Base-by-base conservation (phyloP, 2,329 filamentous ascomycete species). In the Talaromyces sp. region DNA sequence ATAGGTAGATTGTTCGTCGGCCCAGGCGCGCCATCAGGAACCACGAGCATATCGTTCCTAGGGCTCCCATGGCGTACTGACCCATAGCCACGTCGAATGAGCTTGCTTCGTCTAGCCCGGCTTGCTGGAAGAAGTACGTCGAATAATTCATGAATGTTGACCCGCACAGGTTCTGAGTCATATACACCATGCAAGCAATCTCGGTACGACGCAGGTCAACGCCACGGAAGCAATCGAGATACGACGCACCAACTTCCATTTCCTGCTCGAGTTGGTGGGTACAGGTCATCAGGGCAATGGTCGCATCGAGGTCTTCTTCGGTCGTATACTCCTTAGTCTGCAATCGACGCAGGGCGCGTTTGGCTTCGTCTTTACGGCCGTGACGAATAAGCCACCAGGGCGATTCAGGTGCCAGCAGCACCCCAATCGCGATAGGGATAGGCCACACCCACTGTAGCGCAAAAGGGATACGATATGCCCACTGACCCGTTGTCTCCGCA, bases 201-300 rank as follows among this genome's bases (percentile, higher is more conserved):
- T 75, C 73, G 2, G 79, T 81, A 2, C 80, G 74, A 3, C 78
- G 68, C 7, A 76, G 67, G 64, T 81, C 77, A 38, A 76, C 73
- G 13, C 74, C 72, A 11, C 72, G 73, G 72, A 81, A 81, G 70
- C 77, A 80, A 58, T 80, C 78, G 29, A 67, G 93, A 74, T 88
- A 94, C 0, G 89, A 88, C 5, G 91, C 87, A 36, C 92, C 91
- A 73, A 91, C 56, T 40, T 53, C 49, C 6, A 59, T 67, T 11
- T 56, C 40, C 11, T 62, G 85, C 75, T 96, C 93, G 15, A 96
- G 81, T 0, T 90, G 89, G 0, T 90, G 93, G 0, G 92, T 96
- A 74, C 95, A 91, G 1, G 92, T 87, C 90, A 96, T 96, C 91
- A 96, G 95, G 71, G 91, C 89, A 58, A 96, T 83, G 0, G 91